Evolutionary conservation across 1,284 basidiomycete species (phyloP).

Genomic region (Rhodotorula sp.): DNA sequence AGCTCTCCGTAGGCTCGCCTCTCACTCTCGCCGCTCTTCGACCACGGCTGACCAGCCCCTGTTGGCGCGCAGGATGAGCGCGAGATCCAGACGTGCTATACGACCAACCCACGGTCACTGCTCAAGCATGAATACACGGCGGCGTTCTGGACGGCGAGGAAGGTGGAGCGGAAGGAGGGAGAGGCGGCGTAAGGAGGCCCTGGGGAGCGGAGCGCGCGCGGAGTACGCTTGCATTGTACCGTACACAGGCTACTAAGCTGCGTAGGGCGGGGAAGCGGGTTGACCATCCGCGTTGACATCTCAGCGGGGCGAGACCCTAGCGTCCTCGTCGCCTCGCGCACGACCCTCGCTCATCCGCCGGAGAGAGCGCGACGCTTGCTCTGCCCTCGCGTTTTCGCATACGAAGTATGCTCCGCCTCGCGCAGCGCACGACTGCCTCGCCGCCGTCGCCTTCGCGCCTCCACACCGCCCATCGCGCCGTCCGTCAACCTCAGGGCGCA

Average conservation of each 20-base stretch:
- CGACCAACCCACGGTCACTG: slow-evolving; percentile 79
- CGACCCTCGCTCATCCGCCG: background rate
- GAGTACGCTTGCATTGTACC: background rate
- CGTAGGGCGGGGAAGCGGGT: no score
- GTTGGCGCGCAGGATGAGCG: slow-evolving; percentile 66
- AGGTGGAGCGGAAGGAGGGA: background rate
- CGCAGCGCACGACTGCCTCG: background rate
- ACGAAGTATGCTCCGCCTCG: slow-evolving; percentile 6
- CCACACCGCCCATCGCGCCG: background rate
- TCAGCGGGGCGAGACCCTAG: background rate
- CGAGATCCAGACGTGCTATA: slow-evolving; percentile 81
- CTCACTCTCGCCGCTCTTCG: slow-evolving; percentile 4
- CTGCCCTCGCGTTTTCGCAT: background rate
- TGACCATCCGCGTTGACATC: background rate
- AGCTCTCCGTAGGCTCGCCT: slow-evolving; percentile 64
- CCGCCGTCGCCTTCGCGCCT: background rate
- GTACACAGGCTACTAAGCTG: no score
- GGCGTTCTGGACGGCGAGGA: slow-evolving; percentile 49
- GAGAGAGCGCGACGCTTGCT: background rate
- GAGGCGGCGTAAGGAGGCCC: background rate
- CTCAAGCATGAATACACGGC: slow-evolving; percentile 83
- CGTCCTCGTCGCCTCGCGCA: background rate
- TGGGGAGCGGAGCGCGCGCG: background rate
- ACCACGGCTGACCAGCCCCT: background rate
- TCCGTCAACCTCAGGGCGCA: background rate